These are phyloP conservation scores for Pisolithus thermaeus DNA, from an alignment of 1,284 basidiomycete species.

Conservation along the genomic window DNA sequence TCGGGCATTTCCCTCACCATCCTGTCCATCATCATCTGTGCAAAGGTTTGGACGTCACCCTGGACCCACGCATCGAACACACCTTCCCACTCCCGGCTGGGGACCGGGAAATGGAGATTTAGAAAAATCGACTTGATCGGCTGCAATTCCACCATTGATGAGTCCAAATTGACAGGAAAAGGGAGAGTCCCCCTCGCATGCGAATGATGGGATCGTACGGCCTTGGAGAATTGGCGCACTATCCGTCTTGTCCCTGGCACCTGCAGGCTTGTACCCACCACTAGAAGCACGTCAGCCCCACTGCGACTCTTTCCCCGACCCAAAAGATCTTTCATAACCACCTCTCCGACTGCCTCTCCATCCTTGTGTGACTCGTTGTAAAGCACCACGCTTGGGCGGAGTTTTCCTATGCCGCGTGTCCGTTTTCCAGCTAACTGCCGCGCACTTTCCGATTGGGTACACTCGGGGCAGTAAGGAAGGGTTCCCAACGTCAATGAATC, in stretches of 20 bases:
- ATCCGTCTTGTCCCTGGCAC: constrained; percentile 93
- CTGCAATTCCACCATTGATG: constrained; percentile 38
- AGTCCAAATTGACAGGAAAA: constrained; percentile 16
- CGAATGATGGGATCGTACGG: constrained; percentile 49
- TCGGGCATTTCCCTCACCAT: constrained; percentile 45
- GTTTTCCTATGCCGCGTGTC: constrained; percentile 71
- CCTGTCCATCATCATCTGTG: constrained; percentile 50
- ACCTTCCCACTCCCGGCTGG: constrained; percentile 82
- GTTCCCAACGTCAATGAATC: constrained; percentile 52
- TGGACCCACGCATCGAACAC: constrained; percentile 91
- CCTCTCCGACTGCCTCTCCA: constrained; percentile 80
- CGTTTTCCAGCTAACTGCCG: constrained; percentile 77
- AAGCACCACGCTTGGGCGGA: constrained; percentile 85
- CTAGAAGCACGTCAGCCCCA: constrained; percentile 81
- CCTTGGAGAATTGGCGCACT: constrained; percentile 87
- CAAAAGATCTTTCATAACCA: constrained; percentile 71
- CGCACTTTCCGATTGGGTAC: constrained; percentile 62
- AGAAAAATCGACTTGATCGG: constrained; percentile 76
- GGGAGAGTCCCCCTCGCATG: constrained; percentile 21
- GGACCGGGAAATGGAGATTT: constrained; percentile 86
- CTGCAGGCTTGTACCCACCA: constrained; percentile 86
- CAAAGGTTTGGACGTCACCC: constrained; percentile 83
- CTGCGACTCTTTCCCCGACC: constrained; percentile 56
- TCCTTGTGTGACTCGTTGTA: constrained; percentile 89
- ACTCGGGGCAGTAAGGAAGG: constrained; percentile 77